These are phyloP conservation scores for Phytopythium kandeliae DNA, from an alignment of 352 stramenopile species.

Conservation along the genomic window DNA sequence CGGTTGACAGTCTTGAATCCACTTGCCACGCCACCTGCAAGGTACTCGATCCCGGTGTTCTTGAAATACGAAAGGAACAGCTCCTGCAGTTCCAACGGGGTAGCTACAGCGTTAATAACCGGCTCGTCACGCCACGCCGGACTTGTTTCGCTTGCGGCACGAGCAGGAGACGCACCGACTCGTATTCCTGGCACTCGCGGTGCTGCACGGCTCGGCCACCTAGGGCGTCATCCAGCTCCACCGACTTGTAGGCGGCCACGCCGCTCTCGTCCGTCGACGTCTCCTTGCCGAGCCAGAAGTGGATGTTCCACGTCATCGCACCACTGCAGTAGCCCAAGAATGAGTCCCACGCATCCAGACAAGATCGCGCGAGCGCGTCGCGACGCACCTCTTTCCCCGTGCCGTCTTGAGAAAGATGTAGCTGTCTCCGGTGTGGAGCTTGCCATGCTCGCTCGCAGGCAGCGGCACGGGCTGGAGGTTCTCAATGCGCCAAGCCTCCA, in stretches of 20 bases:
- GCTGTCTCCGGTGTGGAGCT: conserved; percentile 94
- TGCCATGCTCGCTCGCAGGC: conserved; percentile 54
- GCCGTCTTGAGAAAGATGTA: conserved; percentile 95
- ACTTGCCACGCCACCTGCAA: conserved; percentile 89
- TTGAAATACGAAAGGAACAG: conserved; percentile 95
- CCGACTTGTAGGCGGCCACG: conserved; percentile 95
- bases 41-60: conserved; percentile 84
- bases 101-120: background rate
- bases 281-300: conserved; percentile 96
- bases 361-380: background rate
- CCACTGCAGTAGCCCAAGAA: too few species aligned
- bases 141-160: conserved; percentile 1
- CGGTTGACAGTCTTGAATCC: conserved; percentile 92
- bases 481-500: conserved; percentile 85
- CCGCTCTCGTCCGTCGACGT: conserved; percentile 91
- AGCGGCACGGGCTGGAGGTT: conserved; percentile 66
- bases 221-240: conserved; percentile 94
- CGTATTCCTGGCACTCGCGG: conserved; percentile 75
- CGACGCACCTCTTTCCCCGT: conserved; percentile 25
- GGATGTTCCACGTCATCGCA: conserved; percentile 86
- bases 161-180: conserved; percentile 39
- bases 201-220: conserved; percentile 91
- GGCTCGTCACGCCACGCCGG: background rate
- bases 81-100: conserved; percentile 23
- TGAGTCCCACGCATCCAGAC: too few species aligned